These are phyloP conservation scores for Cladosporium sp. DNA, from an alignment of 2,329 filamentous ascomycete genomes.

Conservation along the genomic window DNA sequence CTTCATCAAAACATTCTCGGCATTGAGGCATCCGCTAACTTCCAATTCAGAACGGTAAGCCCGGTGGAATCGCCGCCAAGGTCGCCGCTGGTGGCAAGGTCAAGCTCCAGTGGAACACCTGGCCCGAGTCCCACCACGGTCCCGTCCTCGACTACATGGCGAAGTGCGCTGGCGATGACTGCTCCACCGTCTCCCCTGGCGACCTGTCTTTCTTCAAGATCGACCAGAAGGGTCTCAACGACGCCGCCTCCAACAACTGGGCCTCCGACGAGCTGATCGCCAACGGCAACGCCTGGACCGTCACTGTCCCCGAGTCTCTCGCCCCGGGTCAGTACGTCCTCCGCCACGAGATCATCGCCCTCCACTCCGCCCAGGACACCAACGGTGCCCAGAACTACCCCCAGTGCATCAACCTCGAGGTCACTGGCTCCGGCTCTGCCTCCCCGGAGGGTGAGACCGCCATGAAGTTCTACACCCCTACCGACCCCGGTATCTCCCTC, in stretches of 20 bases:
- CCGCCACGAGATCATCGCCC: constrained; percentile 56
- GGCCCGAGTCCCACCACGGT: constrained; percentile 58
- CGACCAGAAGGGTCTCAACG: constrained; percentile 48
- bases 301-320: constrained; percentile 49
- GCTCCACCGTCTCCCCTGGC: constrained; percentile 47
- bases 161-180: constrained; percentile 48
- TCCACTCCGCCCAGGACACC: constrained; percentile 47
- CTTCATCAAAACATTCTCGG: not conserved
- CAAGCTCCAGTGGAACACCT: constrained; percentile 56
- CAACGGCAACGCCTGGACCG: constrained; percentile 21
- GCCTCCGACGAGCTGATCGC: constrained; percentile 48
- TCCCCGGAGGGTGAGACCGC: constrained; percentile 40
- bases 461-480: constrained; percentile 49
- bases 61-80: constrained; percentile 45
- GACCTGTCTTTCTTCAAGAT: constrained; percentile 60
- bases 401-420: constrained; percentile 52
- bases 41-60: not conserved
- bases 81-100: constrained; percentile 55
- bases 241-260: constrained; percentile 45
- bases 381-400: constrained; percentile 45
- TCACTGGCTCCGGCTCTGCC: constrained; percentile 50
- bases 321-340: constrained; percentile 55
- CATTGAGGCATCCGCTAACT: not conserved
- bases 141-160: constrained; percentile 59
- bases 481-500: constrained; percentile 51